These are phyloP conservation scores for Fusarium miscanthi DNA, from an alignment of 2,329 filamentous ascomycete species.

Conservation along the genomic window DNA sequence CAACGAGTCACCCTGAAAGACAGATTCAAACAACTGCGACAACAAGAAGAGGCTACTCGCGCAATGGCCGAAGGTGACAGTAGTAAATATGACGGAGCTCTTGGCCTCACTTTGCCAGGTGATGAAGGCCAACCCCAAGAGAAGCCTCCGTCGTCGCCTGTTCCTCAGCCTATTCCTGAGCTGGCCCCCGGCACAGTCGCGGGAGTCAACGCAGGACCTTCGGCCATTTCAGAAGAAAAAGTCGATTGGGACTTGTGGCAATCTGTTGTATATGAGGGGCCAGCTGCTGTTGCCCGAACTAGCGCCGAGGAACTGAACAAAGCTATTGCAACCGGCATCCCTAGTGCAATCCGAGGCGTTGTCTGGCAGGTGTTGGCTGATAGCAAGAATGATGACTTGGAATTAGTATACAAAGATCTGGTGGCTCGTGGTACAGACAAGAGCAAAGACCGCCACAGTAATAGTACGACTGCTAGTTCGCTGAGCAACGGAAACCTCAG, in stretches of 20 bases:
- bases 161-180: constrained; percentile 74
- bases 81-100: constrained; percentile 54
- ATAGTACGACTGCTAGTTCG: constrained; percentile 62
- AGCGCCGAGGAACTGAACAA: constrained; percentile 90
- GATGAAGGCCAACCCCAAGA: constrained; percentile 46
- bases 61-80: constrained; percentile 61
- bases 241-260: constrained; percentile 99
- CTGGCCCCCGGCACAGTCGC: constrained; percentile 88
- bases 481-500: constrained; percentile 66
- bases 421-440: constrained; percentile 83
- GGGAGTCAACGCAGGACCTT: constrained; percentile 80
- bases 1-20: constrained; percentile 76
- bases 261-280: constrained; percentile 92
- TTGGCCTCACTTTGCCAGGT: constrained; percentile 39
- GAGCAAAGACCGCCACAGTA: constrained; percentile 72
- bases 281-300: constrained; percentile 85
- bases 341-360: constrained; percentile 94
- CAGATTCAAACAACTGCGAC: constrained; percentile 79
- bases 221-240: constrained; percentile 74
- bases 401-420: constrained; percentile 86
- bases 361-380: constrained; percentile 98
- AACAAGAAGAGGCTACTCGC: constrained; percentile 77
- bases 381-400: constrained; percentile 92
- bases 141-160: constrained; percentile 57
- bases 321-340: constrained; percentile 93